Conservation (phyloP, 108 stramenopile species). For the Licmophora abbreviata region DNA sequence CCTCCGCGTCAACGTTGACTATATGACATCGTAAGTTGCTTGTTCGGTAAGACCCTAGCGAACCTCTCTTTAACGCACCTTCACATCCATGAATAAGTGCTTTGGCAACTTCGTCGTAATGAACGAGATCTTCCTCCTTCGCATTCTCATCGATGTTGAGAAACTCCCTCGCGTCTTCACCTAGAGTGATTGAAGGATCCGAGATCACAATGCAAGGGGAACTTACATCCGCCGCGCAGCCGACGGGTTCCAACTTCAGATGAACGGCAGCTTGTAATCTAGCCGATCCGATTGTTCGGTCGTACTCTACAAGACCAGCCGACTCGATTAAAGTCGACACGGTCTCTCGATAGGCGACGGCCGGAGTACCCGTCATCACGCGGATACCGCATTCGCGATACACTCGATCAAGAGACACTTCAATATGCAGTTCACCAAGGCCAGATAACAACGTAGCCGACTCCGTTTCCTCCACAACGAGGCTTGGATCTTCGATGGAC, state of each 20-base stretch:
- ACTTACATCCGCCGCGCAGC: constrained; percentile 6
- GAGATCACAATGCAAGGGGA: constrained; percentile 39
- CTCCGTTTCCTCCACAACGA: constrained; percentile 74
- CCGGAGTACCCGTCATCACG: constrained; percentile 66
- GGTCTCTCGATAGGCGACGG: constrained; percentile 79
- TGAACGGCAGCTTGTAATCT: constrained; percentile 64
- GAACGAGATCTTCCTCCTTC: constrained; percentile 34
- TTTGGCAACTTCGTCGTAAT: constrained; percentile 37
- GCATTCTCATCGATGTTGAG: constrained; percentile 39
- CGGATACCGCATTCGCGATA: constrained; percentile 61
- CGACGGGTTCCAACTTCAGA: constrained; percentile 33
- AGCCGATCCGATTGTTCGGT: constrained; percentile 72
- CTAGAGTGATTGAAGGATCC: constrained; percentile 60
- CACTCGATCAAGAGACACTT: constrained; percentile 74
- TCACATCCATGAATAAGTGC: constrained; percentile 67
- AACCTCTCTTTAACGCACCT: constrained; percentile 72
- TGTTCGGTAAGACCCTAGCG: constrained; percentile 47
- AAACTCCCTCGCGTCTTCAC: constrained; percentile 41
- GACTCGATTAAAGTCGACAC: constrained; percentile 51
- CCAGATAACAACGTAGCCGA: constrained; percentile 72
- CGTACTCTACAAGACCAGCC: constrained; percentile 58
- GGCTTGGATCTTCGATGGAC: constrained; percentile 77
- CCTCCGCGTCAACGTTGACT: constrained; percentile 63
- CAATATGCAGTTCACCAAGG: constrained; percentile 83
- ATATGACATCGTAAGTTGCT: constrained; percentile 70